A percentile compares a stretch with the other conserved stretches of the same genome.
Conservation (phyloP, 2,329 filamentous ascomycete genomes). For the Dryadomyces sulphureus region DNA sequence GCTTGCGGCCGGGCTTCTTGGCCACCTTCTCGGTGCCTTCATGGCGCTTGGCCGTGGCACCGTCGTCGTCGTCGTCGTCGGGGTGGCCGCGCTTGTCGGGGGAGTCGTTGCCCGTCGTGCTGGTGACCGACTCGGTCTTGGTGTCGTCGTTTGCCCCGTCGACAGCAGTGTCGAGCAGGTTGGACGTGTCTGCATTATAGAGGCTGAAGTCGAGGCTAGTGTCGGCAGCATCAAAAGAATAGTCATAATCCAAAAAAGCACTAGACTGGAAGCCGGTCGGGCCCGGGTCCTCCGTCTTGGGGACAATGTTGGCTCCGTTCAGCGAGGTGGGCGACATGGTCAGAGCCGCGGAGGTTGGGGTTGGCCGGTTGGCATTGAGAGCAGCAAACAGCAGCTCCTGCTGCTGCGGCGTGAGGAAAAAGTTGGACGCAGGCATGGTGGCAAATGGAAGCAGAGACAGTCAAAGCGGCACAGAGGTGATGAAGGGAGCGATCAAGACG, state of each 20-base stretch:
- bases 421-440: slow-evolving; percentile 25
- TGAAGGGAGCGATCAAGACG: neutral
- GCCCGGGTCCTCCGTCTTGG: slow-evolving; percentile 27
- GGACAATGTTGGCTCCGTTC: slow-evolving; percentile 31
- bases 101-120: slow-evolving; percentile 45
- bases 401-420: slow-evolving; percentile 61
- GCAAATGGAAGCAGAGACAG: too few species aligned
- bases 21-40: slow-evolving; percentile 73
- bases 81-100: slow-evolving; percentile 61
- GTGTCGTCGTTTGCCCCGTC: slow-evolving; percentile 13
- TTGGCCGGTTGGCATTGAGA: slow-evolving; percentile 53
- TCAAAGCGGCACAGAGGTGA: neutral
- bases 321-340: slow-evolving; percentile 33
- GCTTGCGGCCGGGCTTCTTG: slow-evolving; percentile 95
- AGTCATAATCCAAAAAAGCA: slow-evolving; percentile 71
- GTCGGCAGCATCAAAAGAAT: slow-evolving; percentile 55
- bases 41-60: slow-evolving; percentile 49
- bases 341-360: slow-evolving; percentile 21
- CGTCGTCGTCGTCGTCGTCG: slow-evolving; percentile 54
- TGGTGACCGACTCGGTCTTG: slow-evolving; percentile 30
- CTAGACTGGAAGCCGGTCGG: slow-evolving; percentile 49
- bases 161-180: slow-evolving; percentile 41
- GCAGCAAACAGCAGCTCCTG: slow-evolving; percentile 63
- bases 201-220: slow-evolving; percentile 63
- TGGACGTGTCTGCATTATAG: slow-evolving; percentile 32